A percentile compares a stretch with the other conserved stretches of the same genome.
phyloP scores from a whole-genome alignment of 768 basidiomycete genomes.

The Termitomyces heimii region DNA sequence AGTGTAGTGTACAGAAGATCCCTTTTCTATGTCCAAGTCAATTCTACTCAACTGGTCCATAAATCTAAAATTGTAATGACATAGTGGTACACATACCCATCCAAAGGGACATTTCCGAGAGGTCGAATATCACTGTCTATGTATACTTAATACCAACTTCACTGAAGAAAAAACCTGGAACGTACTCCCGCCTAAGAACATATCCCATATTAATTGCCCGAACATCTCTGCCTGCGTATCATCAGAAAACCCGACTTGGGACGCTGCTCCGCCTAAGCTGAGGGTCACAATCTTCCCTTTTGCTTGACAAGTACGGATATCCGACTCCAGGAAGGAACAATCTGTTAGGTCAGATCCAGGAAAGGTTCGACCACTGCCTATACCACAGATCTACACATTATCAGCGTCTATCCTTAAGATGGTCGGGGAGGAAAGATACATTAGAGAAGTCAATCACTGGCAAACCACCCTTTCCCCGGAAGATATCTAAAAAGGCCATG shows the following conservation, averaged over 20 bases:
- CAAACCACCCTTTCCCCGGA: constrained; percentile 54
- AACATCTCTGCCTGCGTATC: constrained; percentile 48
- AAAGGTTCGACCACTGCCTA: constrained; percentile 38
- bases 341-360: constrained; percentile 56
- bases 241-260: constrained; percentile 48
- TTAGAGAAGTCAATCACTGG: constrained; percentile 61
- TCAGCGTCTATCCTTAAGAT: neutral
- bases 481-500: constrained; percentile 53
- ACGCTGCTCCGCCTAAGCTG: constrained; percentile 53
- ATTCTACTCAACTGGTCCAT: constrained; percentile 26
- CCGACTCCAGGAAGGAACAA: constrained; percentile 54
- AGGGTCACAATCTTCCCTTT: constrained; percentile 51
- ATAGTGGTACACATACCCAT: constrained; percentile 42
- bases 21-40: constrained; percentile 71
- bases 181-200: constrained; percentile 50
- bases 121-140: constrained; percentile 44
- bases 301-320: constrained; percentile 61
- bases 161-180: neutral
- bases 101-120: constrained; percentile 61
- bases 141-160: neutral
- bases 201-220: constrained; percentile 60
- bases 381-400: constrained; percentile 46
- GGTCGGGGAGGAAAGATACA: constrained; percentile 23
- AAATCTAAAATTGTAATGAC: neutral
- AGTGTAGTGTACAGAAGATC: constrained; percentile 41